Conservation (phyloP, 164 flowering plant species). For the Malania oleifera region DNA sequence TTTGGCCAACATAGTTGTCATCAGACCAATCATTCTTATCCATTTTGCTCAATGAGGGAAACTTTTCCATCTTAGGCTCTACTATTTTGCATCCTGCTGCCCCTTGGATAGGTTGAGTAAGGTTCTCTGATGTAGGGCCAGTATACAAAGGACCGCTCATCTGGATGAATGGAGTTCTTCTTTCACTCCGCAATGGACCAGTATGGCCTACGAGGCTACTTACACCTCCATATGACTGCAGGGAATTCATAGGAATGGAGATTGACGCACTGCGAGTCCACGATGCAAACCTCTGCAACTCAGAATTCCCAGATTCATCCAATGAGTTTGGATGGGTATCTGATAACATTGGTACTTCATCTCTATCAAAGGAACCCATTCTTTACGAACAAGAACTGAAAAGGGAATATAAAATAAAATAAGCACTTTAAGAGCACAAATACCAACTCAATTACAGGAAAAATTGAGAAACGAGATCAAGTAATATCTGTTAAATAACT, state of each 20-base stretch:
- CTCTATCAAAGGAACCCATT: slow-evolving; percentile 52
- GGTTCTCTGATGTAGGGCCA: slow-evolving; percentile 24
- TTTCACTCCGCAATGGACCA: slow-evolving; percentile 57
- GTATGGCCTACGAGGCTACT: slow-evolving; percentile 42
- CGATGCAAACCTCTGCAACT: slow-evolving; percentile 15
- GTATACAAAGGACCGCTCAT: slow-evolving; percentile 60
- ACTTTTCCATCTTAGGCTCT: slow-evolving; percentile 33
- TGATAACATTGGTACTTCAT: slow-evolving; percentile 63
- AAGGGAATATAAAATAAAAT: too few species aligned
- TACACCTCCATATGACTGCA: slow-evolving; percentile 30
- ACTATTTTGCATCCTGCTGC: slow-evolving; percentile 10
- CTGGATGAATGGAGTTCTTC: slow-evolving; percentile 35
- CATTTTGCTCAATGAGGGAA: slow-evolving; percentile 28
- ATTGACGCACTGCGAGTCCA: slow-evolving; percentile 53
- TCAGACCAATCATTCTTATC: slow-evolving; percentile 30
- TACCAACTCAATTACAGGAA: too few species aligned
- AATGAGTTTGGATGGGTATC: slow-evolving; percentile 16
- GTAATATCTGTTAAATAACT: too few species aligned
- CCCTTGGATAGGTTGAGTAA: slow-evolving; percentile 18
- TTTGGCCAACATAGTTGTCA: slow-evolving; percentile 30
- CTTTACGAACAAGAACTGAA: slow-evolving; percentile 4
- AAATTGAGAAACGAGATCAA: too few species aligned
- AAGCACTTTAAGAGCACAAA: too few species aligned
- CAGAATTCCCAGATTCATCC: slow-evolving; percentile 24
- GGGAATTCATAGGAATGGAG: slow-evolving; percentile 34